phyloP scores from a whole-genome alignment of 139 green algal genomes.

The Tetradesmus obliquus region DNA sequence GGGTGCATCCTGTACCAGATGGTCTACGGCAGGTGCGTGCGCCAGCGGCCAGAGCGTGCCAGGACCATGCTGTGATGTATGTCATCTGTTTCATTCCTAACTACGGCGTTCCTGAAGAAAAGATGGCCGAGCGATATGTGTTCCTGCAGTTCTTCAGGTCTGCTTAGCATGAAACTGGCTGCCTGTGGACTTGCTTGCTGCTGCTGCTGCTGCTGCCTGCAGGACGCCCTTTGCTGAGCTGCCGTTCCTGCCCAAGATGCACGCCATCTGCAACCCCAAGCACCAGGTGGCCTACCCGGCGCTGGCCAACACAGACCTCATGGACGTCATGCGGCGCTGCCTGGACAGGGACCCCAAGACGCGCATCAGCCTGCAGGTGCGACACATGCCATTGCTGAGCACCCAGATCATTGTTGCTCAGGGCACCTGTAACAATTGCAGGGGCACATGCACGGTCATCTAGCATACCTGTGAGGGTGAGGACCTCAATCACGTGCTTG shows the following conservation, averaged over 20 bases:
- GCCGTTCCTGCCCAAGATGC: slow-evolving; percentile 96
- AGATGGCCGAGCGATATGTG: background rate
- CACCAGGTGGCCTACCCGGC: slow-evolving; percentile 56
- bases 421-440: background rate
- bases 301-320: slow-evolving; percentile 48
- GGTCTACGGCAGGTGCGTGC: slow-evolving; percentile 85
- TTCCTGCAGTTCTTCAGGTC: background rate
- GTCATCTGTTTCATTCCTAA: background rate
- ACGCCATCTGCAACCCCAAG: slow-evolving; percentile 87
- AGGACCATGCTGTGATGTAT: background rate
- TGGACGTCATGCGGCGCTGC: slow-evolving; percentile 87
- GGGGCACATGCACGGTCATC: background rate
- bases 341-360: slow-evolving; percentile 86
- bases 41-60: slow-evolving; percentile 51
- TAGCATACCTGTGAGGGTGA: background rate
- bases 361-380: slow-evolving; percentile 86
- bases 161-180: background rate
- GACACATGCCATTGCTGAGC: background rate
- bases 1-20: slow-evolving; percentile 99
- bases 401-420: background rate
- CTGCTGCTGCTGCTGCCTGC: background rate
- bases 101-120: background rate
- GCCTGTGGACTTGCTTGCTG: background rate
- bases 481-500: background rate
- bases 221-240: slow-evolving; percentile 84